Base-by-base conservation (phyloP, 1,284 basidiomycete genomes). In the Mycena sp. region DNA sequence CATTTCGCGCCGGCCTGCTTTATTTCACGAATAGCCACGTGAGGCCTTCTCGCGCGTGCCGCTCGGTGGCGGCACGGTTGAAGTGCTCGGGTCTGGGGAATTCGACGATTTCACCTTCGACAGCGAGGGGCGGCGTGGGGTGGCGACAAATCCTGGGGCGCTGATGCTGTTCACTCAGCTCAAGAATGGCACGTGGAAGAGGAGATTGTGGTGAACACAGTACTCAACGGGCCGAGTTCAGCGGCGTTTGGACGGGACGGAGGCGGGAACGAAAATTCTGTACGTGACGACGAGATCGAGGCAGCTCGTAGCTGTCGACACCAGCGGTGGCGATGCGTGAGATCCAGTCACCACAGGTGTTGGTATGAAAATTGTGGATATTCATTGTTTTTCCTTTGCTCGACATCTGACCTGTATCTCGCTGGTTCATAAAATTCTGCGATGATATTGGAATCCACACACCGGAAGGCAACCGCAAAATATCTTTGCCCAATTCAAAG, bases 91-190 rank as follows among this genome's bases (percentile, higher is more conserved):
- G 32, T 26, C 41, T n/a, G 57, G 35, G 26, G 35, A 1, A 35
- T 61, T 37, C 51, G 59, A 61, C 53, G 59, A 61, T 44, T 61
- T 61, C 40, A 28, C 53, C 21, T 46, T 61, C 28, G 52, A 50
- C 38, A 38, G 30, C 29, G 29, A 61, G 23, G 58, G 58, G 28
- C 50, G 58, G 28, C 51, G 25, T 30, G 53, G 58, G 58, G 58
- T 61, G 25, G 25, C 59, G 23, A 44, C 38, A 26, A 53, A 61
- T 56, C 59, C 59, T 17, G 44, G 30, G 26, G 23, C 51, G 52
- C 25, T 61, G 37, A 46, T 45, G 44, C 40, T 61, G 28, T 48
- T 55, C 38, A 48, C 52, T 35, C 59, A 10, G 52, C 37, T 41
- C 38, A 35, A 50, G 45, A 61, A 61, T 44, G 59, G 59, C 6